Evolutionary conservation across 495 filamentous ascomycete genomes (phyloP).

Genomic region (Trichoderma gamsii): DNA sequence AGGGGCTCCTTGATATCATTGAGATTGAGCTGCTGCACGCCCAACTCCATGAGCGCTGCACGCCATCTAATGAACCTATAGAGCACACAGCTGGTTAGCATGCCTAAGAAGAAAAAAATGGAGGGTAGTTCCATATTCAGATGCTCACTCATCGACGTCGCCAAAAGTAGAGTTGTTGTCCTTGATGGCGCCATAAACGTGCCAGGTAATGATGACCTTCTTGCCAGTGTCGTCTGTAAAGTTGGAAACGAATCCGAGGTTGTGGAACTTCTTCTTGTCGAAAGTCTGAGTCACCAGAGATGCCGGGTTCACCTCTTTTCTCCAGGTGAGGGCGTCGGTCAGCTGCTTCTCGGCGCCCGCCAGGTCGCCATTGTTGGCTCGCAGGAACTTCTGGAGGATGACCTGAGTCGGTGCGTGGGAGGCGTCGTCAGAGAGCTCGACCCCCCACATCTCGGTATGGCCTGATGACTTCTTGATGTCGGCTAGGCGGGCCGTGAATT

Average conservation of each 20-base stretch:
- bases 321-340: conserved; percentile 70
- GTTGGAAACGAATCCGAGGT: conserved; percentile 50
- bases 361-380: conserved; percentile 74
- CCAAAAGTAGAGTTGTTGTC: conserved; percentile 64
- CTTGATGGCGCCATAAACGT: conserved; percentile 79
- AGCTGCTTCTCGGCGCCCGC: conserved; percentile 68
- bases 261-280: conserved; percentile 49
- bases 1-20: conserved; percentile 60
- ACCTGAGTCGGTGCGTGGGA: conserved; percentile 67
- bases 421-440: conserved; percentile 49
- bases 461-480: conserved; percentile 16
- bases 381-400: conserved; percentile 84
- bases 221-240: conserved; percentile 29
- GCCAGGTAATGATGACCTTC: conserved; percentile 65
- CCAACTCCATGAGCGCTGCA: conserved; percentile 77
- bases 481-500: conserved; percentile 10
- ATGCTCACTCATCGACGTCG: conserved; percentile 64
- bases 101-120: too few species aligned
- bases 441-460: conserved; percentile 74
- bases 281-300: conserved; percentile 44
- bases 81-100: conserved; percentile 21
- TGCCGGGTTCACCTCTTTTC: conserved; percentile 51
- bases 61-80: conserved; percentile 77
- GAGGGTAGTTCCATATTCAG: too few species aligned
- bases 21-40: conserved; percentile 63